Base-by-base conservation (phyloP, 768 basidiomycete genomes). In the Tephrocybe sp. region DNA sequence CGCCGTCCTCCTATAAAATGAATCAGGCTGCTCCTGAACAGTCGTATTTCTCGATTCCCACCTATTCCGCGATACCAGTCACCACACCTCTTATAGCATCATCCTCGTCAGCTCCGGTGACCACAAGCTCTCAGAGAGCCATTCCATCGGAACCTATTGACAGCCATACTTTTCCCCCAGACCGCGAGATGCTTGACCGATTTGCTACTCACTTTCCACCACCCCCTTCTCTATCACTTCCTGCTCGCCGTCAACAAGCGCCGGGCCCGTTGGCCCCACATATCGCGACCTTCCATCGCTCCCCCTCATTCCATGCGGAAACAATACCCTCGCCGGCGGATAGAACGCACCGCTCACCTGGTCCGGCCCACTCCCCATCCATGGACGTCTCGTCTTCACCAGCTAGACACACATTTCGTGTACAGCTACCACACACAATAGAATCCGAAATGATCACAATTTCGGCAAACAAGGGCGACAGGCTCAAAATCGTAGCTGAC, bases 371-470 rank as follows among this genome's bases (percentile, higher is more conserved):
- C 27, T 61, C 66, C n/a, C 79, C 81, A 30, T 65, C 68, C 19
- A 74, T 82, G 71, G 54, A 66, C n/a, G 61, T 77, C 41, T 64
- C 69, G 34, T 70, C 75, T 41, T 73, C 73, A 18, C 50, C 62
- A 4, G 53, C 60, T 24, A 65, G 59, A 51, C 72, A 83, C 61
- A 72, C 65, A 3, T 62, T 83, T n/a, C 67, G 67, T 23, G 76
- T 82, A 12, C 64, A 63, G 36, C 73, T 84, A 11, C 80, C 80
- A 8, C 58, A 64, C 41, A 65, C 66, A 9, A 75, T 77, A 38
- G 61, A 72, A 54, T 74, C 79, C 12, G 82, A 84, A 59, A 84
- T 84, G 82, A 79, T 84, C 22, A 84, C 81, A 3, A 74, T 84
- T 41, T 74, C 74, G 27, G 82, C 77, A 36, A 80, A 80, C 61